Evolutionary conservation across 768 basidiomycete species (phyloP).

Genomic region (Tulasnella sp.): DNA sequence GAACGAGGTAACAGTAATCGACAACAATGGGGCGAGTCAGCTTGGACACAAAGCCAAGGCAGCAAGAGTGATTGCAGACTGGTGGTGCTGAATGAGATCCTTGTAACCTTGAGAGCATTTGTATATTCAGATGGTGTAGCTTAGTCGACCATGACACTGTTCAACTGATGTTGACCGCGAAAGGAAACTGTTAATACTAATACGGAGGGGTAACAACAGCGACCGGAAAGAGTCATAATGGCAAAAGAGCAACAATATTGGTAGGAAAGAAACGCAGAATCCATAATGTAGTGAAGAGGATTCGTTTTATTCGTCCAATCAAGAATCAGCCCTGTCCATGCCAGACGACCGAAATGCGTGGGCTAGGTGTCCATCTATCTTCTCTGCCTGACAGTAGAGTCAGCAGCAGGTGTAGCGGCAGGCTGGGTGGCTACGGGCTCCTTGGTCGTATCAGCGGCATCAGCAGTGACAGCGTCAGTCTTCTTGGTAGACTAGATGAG

Average conservation of each 20-base stretch:
- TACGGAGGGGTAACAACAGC: neutral
- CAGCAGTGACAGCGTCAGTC: conserved; percentile 51
- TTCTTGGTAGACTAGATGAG: conserved; percentile 58
- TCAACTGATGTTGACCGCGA: neutral
- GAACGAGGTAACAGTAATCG: too few relatives aligned
- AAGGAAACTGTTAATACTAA: neutral
- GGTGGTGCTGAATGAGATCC: too few relatives aligned
- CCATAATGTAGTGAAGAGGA: neutral
- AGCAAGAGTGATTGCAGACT: too few relatives aligned
- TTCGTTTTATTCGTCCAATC: neutral
- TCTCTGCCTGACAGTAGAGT: conserved; percentile 46
- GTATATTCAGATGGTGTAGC: too few relatives aligned
- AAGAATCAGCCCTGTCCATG: too few relatives aligned
- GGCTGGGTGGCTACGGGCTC: neutral
- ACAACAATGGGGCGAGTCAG: too few relatives aligned
- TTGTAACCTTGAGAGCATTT: too few relatives aligned
- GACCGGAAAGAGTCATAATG: neutral
- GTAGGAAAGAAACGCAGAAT: neutral
- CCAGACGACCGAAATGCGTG: too few relatives aligned
- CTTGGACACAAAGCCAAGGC: too few relatives aligned
- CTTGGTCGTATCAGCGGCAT: conserved; percentile 52
- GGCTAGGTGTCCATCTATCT: too few relatives aligned
- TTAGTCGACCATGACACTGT: too few relatives aligned
- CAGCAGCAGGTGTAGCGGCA: conserved; percentile 45
- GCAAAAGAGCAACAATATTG: too few relatives aligned